Evolutionary conservation across 1,139 yeast genomes (phyloP), one percentile per base, ranked within the genome.

Genomic region (Yamadazyma songkhlaensis): DNA sequence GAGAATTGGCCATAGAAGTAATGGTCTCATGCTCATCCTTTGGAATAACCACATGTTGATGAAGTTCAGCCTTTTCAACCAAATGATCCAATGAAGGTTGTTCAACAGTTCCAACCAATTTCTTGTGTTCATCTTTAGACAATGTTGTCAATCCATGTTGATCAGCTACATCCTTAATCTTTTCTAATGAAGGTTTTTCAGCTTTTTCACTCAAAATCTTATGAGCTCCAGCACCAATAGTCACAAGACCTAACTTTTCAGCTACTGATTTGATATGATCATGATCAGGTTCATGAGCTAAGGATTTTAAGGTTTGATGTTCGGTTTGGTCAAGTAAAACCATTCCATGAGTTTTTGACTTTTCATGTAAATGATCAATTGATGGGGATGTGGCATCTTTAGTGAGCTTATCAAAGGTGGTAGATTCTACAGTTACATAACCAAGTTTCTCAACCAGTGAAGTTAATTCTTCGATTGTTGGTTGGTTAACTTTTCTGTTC

Each of bases 71-170:
- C 29, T 56, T 60, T 9, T 50, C 50, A 6, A 40, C 37, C 6
- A 70, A 34, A 37, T 55, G 61, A 2, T 59, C 64, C 4, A 51
- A 26, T 7, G 55, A 36, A 25, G 73, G 67, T 3, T 48, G 39
- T 3, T 49, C 44, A 9, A 34, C 53, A 49, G 24, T 52, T 48
- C 24, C 47, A 29, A 9, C 53, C 42, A 38, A 56, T 4, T 33
- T 27, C 4, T 40, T 14, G 23, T 43, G 40, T 21, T 57, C 60
- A 2, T 47, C 48, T 9, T 42, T 43, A 13, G 44, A 38, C 14
- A 55, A 34, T 2, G 47, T 32, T 2, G 40, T 40, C 29, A 51
- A 41, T 9, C 53, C 55, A 34, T 35, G 30, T 11, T 26, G 28
- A 0, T 38, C 32, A 20, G 50, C 49, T 11, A 35, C 15, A n/a